Evolutionary conservation across 163 green algal genomes (phyloP).

Genomic region (Chlorella variabilis): DNA sequence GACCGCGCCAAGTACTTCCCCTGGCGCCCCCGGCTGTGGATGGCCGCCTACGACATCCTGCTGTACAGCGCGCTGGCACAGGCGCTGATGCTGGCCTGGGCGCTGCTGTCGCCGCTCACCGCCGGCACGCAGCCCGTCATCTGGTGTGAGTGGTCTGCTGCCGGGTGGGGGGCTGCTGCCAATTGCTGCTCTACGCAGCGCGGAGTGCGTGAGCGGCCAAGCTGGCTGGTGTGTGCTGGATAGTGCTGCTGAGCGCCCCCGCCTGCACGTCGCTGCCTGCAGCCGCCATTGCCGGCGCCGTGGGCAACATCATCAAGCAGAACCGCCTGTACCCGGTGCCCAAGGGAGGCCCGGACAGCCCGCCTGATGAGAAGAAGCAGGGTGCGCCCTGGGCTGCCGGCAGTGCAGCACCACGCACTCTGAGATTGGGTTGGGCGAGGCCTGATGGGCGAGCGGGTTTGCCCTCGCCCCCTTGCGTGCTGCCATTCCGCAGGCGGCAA

Average conservation of each 20-base stretch:
- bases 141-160: slow-evolving; percentile 29
- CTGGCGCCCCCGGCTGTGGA: slow-evolving; percentile 60
- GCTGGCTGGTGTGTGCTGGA: not conserved
- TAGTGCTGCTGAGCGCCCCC: too few species aligned
- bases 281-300: slow-evolving; percentile 51
- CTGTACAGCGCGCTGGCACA: slow-evolving; percentile 47
- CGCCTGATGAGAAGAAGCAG: slow-evolving; percentile 55
- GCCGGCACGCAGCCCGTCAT: slow-evolving; percentile 61
- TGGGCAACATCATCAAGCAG: slow-evolving; percentile 62
- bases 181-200: not conserved
- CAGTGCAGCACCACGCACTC: not conserved
- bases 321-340: slow-evolving; percentile 61
- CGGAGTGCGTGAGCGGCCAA: too few species aligned
- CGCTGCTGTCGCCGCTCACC: slow-evolving; percentile 50
- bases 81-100: slow-evolving; percentile 55
- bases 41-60: slow-evolving; percentile 50
- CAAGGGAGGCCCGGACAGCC: slow-evolving; percentile 20
- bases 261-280: too few species aligned
- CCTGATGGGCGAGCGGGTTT: not conserved
- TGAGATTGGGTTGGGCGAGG: not conserved
- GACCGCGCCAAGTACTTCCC: slow-evolving; percentile 71
- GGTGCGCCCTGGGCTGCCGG: slow-evolving; percentile 3
- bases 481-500: slow-evolving; percentile 42
- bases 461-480: not conserved
- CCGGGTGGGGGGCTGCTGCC: not conserved